Percentiles rank a stretch among this genome's conserved stretches.
Conservation (phyloP, 2,329 filamentous ascomycete species). For the Drechslerella coelobrocha region DNA sequence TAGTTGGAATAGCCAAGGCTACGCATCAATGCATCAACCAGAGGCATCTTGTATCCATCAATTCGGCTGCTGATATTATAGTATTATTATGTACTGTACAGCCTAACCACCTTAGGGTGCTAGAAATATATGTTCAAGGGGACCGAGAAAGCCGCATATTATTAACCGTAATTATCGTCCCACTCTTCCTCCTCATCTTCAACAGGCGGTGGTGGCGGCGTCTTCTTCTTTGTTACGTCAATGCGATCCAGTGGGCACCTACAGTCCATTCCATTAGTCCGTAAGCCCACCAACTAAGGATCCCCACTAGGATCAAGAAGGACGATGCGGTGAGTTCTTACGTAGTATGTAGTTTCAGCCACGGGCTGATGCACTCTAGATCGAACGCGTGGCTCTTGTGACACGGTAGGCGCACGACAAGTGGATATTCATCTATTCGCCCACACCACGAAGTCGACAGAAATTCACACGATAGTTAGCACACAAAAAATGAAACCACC, state of each 20-base stretch:
- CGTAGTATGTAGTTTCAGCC: conserved; percentile 54
- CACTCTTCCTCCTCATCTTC: conserved; percentile 51
- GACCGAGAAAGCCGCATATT: no score
- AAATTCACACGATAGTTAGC: no score
- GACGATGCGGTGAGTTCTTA: conserved; percentile 14
- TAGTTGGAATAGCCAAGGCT: no score
- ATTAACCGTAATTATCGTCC: conserved; percentile 56
- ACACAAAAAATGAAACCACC: no score
- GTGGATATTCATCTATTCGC: conserved; percentile 50
- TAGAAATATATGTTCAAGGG: no score
- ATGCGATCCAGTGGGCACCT: conserved; percentile 54
- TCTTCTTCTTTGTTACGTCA: conserved; percentile 53
- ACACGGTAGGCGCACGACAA: conserved; percentile 53
- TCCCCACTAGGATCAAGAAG: neutral
- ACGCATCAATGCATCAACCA: no score
- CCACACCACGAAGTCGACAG: neutral
- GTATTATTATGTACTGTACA: no score
- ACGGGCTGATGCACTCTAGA: conserved; percentile 54
- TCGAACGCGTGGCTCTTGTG: conserved; percentile 53
- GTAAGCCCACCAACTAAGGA: no score
- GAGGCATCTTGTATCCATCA: no score
- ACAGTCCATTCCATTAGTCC: no score
- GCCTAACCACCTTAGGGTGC: no score
- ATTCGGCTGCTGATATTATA: no score
- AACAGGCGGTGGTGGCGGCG: conserved; percentile 33